phyloP scores from a whole-genome alignment of 495 filamentous ascomycete genomes.

The Penicillium manginii region DNA sequence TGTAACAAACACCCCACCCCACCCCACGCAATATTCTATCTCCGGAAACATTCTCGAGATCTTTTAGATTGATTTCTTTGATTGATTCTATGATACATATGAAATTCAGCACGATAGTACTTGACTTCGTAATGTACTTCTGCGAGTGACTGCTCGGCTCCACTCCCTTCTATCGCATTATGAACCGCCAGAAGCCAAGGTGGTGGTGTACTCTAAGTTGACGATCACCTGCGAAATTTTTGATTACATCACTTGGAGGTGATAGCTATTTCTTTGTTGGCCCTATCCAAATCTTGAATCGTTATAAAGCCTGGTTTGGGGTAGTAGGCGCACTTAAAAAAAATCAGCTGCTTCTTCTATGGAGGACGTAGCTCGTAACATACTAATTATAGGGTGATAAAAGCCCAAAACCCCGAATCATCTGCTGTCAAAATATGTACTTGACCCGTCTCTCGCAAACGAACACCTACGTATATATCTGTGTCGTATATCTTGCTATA shows the following conservation, averaged over 20 bases:
- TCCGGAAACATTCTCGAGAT: too few relatives aligned
- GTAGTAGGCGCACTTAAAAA: slow-evolving; percentile 13
- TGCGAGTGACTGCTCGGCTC: neutral
- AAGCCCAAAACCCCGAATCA: slow-evolving; percentile 28
- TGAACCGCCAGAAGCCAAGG: neutral
- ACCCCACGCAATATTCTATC: too few relatives aligned
- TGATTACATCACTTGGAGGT: neutral
- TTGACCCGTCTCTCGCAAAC: slow-evolving; percentile 23
- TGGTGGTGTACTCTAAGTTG: neutral
- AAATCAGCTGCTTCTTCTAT: slow-evolving; percentile 7
- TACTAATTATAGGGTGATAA: slow-evolving; percentile 22
- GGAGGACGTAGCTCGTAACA: slow-evolving; percentile 9
- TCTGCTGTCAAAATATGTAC: slow-evolving; percentile 24
- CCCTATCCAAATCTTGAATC: slow-evolving; percentile 11
- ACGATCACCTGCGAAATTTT: neutral
- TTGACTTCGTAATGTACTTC: neutral
- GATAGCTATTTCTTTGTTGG: neutral
- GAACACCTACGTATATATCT: slow-evolving; percentile 26
- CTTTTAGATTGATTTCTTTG: too few relatives aligned
- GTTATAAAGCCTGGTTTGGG: slow-evolving; percentile 11
- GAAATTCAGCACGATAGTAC: too few relatives aligned
- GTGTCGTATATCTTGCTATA: slow-evolving; percentile 20
- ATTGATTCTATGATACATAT: too few relatives aligned
- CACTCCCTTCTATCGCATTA: neutral
- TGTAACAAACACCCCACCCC: too few relatives aligned